A percentile compares a stretch with the other conserved stretches of the same genome.
phyloP scores from a whole-genome alignment of 257 asterid genomes.

The Ilex asprella region DNA sequence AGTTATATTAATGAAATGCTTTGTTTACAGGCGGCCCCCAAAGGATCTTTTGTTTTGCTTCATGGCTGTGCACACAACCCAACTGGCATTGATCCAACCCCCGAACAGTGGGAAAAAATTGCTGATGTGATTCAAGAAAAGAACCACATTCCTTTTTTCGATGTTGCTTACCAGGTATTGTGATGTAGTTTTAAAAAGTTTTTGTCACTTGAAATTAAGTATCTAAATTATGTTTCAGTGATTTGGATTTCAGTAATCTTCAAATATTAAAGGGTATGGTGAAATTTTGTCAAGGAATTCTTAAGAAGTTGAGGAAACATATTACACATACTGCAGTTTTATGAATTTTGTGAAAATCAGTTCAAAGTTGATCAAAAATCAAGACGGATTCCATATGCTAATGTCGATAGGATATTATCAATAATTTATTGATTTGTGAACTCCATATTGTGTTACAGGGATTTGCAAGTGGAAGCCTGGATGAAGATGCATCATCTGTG shows the following conservation, averaged over 20 bases:
- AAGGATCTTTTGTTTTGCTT: conserved; percentile 86
- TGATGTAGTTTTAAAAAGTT: background rate
- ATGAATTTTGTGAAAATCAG: too few species aligned
- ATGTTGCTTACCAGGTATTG: conserved; percentile 96
- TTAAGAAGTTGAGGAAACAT: too few species aligned
- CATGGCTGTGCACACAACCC: conserved; percentile 99
- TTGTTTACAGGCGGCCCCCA: conserved; percentile 71
- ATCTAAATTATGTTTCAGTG: background rate
- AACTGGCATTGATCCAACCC: conserved; percentile 96
- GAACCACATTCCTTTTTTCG: conserved; percentile 89
- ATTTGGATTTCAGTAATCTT: too few species aligned
- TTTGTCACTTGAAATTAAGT: too few species aligned
- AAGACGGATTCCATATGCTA: too few species aligned
- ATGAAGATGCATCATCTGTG: conserved; percentile 86
- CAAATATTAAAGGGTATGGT: too few species aligned
- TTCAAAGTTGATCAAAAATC: too few species aligned
- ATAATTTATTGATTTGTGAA: background rate
- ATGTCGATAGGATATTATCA: conserved; percentile 1
- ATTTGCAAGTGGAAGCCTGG: conserved; percentile 98
- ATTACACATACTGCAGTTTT: too few species aligned
- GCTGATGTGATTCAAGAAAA: conserved; percentile 92
- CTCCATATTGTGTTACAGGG: conserved; percentile 42
- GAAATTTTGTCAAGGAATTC: too few species aligned
- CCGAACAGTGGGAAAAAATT: conserved; percentile 80
- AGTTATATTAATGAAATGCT: conserved; percentile 1